Evolutionary conservation across 176 grass and related monocot genomes (phyloP).

Genomic region (Phragmites australis): DNA sequence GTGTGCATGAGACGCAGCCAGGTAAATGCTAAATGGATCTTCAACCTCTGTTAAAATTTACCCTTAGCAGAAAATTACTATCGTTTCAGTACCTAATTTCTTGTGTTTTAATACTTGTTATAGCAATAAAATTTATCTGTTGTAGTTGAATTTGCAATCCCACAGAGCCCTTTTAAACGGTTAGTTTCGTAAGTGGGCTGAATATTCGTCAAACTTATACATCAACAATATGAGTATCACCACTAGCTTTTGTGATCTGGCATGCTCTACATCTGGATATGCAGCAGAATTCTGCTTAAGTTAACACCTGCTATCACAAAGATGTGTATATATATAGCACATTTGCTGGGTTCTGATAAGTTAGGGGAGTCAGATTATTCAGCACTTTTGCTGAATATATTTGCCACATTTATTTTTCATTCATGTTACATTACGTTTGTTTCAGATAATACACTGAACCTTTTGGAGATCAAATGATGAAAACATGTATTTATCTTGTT

Average conservation of each 20-base stretch:
- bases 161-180: no score
- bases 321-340: no score
- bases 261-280: neutral
- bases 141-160: neutral
- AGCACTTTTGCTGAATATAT: no score
- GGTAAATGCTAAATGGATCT: conserved; percentile 31
- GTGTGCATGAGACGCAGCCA: conserved; percentile 34
- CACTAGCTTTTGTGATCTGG: conserved; percentile 2
- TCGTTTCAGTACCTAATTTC: neutral
- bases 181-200: no score
- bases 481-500: neutral
- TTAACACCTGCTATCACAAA: no score
- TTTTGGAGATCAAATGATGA: neutral
- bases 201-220: no score
- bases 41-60: neutral
- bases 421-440: no score
- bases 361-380: no score
- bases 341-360: no score
- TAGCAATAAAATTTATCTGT: neutral
- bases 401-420: no score
- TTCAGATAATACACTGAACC: neutral
- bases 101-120: neutral
- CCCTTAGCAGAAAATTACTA: neutral
- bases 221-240: no score
- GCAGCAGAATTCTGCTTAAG: neutral